Conservation (phyloP, 495 filamentous ascomycete species). For the Platismatia glauca region DNA sequence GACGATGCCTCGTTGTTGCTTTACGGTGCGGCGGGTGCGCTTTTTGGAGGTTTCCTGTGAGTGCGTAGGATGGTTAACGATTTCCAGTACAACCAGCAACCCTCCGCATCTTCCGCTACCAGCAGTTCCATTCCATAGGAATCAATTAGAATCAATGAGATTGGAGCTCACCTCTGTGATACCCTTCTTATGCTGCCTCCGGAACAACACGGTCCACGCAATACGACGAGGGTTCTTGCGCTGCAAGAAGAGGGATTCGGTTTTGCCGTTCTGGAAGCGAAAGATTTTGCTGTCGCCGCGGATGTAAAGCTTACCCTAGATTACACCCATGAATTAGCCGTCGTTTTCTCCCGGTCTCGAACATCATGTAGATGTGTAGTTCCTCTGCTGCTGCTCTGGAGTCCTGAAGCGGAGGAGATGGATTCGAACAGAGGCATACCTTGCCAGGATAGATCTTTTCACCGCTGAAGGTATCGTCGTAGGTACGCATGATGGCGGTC, state of each 20-base stretch:
- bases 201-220: conserved; percentile 95
- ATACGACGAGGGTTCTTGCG: conserved; percentile 99
- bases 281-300: conserved; percentile 99
- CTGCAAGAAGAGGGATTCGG: conserved; percentile 98
- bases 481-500: conserved; percentile 84
- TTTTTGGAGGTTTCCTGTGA: conserved; percentile 97
- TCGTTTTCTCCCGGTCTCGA: not conserved
- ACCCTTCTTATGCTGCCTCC: conserved; percentile 99
- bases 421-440: conserved; percentile 50
- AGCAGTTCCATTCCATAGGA: not conserved
- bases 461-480: conserved; percentile 97
- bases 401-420: not conserved
- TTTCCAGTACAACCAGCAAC: not conserved
- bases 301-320: conserved; percentile 95
- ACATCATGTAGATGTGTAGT: not conserved
- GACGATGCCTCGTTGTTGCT: conserved; percentile 97
- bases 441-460: conserved; percentile 98
- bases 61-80: not conserved
- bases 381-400: not conserved
- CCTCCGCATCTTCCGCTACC: not conserved
- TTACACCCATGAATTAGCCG: not conserved
- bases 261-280: conserved; percentile 99
- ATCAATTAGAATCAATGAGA: too few species aligned
- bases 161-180: conserved; percentile 85
- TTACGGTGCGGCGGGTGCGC: conserved; percentile 95